phyloP scores from a whole-genome alignment of 164 flowering plant species.

The Stephania yunnanensis region DNA sequence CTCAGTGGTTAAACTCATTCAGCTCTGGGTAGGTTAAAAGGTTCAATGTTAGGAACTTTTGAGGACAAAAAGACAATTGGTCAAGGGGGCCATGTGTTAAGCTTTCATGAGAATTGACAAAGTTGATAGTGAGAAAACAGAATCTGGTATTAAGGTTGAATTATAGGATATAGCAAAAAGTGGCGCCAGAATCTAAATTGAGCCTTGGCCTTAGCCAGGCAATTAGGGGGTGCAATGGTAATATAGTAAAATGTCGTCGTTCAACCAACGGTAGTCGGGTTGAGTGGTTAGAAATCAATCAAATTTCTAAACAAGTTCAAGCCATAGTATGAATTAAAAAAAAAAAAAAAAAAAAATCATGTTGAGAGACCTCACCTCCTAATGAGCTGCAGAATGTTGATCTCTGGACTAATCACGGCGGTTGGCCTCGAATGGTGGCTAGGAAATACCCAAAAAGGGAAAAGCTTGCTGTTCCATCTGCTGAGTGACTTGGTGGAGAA shows the following conservation, averaged over 20 bases:
- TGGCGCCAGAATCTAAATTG: background rate
- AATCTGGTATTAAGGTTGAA: background rate
- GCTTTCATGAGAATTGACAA: background rate
- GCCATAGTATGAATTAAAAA: too few species aligned
- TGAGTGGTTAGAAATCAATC: too few species aligned
- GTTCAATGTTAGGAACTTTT: background rate
- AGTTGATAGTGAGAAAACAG: background rate
- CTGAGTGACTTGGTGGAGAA: background rate
- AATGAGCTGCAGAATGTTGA: too few species aligned
- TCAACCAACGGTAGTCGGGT: too few species aligned
- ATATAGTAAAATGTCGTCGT: background rate
- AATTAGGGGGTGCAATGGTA: background rate
- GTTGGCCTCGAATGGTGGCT: too few species aligned
- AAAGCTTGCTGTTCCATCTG: background rate
- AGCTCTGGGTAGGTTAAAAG: background rate
- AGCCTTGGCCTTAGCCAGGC: background rate
- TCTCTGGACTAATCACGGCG: too few species aligned
- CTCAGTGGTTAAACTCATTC: background rate
- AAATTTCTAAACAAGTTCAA: too few species aligned
- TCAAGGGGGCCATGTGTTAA: background rate
- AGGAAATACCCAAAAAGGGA: too few species aligned
- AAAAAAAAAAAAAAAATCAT: too few species aligned
- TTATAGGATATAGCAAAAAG: background rate
- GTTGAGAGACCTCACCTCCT: too few species aligned
- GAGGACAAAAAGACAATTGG: background rate